Evolutionary conservation across 257 asterid species (phyloP), one percentile per base, ranked within the genome.

Genomic region (Gynochthodes officinalis): DNA sequence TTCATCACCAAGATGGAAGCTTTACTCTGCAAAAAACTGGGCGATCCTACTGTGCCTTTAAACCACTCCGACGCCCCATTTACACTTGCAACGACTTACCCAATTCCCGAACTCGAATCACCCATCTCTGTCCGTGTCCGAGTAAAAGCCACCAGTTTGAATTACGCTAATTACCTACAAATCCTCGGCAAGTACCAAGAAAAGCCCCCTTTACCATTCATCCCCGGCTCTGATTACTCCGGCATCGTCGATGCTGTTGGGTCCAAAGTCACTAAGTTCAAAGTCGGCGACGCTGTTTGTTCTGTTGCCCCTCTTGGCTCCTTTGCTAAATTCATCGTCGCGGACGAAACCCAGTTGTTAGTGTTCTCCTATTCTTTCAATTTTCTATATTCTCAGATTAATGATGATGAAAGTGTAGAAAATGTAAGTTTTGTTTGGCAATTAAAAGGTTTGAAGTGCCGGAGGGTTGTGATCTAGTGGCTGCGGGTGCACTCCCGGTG

Each of bases 151-250:
- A 89, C 95, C 25, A 89, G 98, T 86, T 81, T 94, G 87, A 94
- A 94, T 79, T 94, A 80, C 84, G 99, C 99, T 42, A 94, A 88
- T 83, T 91, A 89, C 87, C 92, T 94, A 39, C 98, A 91, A 81
- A 52, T 94, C 59, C 88, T 76, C 30, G 98, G 99, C 53, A 85
- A 91, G 83, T 94, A 94, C 84, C 99, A 94, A 66, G 99, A 91
- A 63, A 94, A 92, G 76, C 87, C 95, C 43, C 85, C 89, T 0
- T 60, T 89, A 39, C 98, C 98, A 11, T 94, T 94, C 73, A 88
- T 94, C 33, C 97, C 97, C 7, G 99, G 99, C 42, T 86, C 97
- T 18, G 98, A 94, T 71, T 91, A 86, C 88, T 89, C 98, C 23
- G 99, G 99, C 58, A 74, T 78, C 82, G 96, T 91, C 75, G 96